These are phyloP conservation scores for Pyrenochaeta sp. DNA, from an alignment of 2,329 filamentous ascomycete species.

Conservation along the genomic window DNA sequence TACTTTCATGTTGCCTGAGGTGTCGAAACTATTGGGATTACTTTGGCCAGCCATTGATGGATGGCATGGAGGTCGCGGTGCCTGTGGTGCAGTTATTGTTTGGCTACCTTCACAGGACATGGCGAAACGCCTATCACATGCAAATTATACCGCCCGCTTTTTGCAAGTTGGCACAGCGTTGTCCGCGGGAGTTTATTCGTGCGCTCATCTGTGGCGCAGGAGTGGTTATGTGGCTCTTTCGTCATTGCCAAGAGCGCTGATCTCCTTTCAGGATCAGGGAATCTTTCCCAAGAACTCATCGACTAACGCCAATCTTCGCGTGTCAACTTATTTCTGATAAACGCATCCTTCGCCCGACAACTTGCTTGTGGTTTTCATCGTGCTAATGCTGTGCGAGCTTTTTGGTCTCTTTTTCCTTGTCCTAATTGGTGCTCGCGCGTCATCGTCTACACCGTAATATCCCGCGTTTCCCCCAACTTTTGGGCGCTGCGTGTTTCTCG, in stretches of 20 bases:
- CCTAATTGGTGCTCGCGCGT: constrained; percentile 14
- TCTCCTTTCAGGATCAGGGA: constrained; percentile 33
- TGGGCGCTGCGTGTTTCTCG: constrained; percentile 3
- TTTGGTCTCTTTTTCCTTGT: constrained; percentile 6
- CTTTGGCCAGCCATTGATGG: too few species aligned
- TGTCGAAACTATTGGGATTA: neutral
- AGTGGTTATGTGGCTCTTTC: constrained; percentile 25
- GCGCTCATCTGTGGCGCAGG: constrained; percentile 20
- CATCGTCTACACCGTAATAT: constrained; percentile 13
- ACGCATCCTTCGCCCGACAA: neutral
- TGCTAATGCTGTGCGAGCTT: constrained; percentile 3
- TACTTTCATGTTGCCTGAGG: too few species aligned
- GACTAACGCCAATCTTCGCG: constrained; percentile 24
- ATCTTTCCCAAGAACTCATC: constrained; percentile 33
- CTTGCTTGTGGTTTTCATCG: constrained; percentile 2
- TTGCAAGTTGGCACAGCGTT: constrained; percentile 18
- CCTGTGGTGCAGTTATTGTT: too few species aligned
- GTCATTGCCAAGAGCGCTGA: constrained; percentile 34
- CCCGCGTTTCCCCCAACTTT: constrained; percentile 19
- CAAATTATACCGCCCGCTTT: constrained; percentile 10
- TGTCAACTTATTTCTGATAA: constrained; percentile 22
- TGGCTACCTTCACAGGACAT: too few species aligned
- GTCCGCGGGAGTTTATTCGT: constrained; percentile 20
- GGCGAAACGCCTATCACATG: too few species aligned
- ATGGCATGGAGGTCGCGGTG: too few species aligned